Conservation (phyloP, 169 alveolate species). For the Eimeria necatrix region DNA sequence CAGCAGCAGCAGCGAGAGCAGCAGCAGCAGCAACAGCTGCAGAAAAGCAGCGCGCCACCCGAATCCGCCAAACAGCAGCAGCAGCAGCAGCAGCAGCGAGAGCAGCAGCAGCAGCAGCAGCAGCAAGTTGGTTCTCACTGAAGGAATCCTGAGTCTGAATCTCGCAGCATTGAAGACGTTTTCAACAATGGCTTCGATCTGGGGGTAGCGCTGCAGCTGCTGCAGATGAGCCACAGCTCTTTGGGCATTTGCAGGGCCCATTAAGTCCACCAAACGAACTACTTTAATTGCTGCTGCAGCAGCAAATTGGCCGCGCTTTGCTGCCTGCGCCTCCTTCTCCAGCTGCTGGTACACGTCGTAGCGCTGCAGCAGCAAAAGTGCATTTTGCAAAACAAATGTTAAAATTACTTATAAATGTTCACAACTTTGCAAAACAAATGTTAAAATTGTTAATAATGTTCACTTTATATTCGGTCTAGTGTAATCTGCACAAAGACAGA, state of each 20-base stretch:
- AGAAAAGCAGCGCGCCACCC: not conserved
- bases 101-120: not conserved
- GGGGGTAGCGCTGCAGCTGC: slow-evolving; percentile 40
- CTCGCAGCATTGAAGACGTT: slow-evolving; percentile 62
- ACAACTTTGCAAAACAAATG: too few relatives aligned
- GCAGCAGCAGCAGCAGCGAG: not conserved
- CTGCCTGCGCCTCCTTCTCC: slow-evolving; percentile 66
- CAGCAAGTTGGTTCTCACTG: slow-evolving; percentile 13
- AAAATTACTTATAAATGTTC: not conserved
- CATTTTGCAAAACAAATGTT: too few relatives aligned
- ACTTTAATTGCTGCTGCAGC: not conserved
- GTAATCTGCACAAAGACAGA: too few relatives aligned
- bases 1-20: not conserved
- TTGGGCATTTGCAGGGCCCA: slow-evolving; percentile 72
- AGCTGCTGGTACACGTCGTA: slow-evolving; percentile 40
- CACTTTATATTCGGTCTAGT: not conserved
- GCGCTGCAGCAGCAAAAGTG: not conserved
- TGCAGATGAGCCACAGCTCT: slow-evolving; percentile 45
- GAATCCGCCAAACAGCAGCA: too few relatives aligned
- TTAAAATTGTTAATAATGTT: too few relatives aligned
- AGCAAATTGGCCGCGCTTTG: slow-evolving; percentile 53
- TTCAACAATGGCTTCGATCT: slow-evolving; percentile 58
- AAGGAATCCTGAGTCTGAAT: slow-evolving; percentile 70
- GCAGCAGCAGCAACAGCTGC: not conserved
- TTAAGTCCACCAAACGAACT: slow-evolving; percentile 45